Evolutionary conservation across 257 asterid species (phyloP).

Genomic region (Salvia miltiorrhiza): DNA sequence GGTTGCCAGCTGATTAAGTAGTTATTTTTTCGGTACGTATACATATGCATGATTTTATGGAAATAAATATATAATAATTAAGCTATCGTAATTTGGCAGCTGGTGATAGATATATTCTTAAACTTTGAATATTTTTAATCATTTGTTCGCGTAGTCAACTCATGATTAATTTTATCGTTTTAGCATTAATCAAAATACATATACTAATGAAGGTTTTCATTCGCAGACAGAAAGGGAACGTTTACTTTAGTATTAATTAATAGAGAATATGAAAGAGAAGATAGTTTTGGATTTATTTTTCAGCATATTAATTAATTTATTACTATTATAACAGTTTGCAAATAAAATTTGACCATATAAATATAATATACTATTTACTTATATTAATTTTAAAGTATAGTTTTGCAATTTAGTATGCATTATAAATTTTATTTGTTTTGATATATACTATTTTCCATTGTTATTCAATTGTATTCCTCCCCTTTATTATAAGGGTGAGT

Average conservation of each 20-base stretch:
- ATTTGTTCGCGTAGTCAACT: neutral
- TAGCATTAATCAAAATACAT: neutral
- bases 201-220: neutral
- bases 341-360: no score
- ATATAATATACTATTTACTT: no score
- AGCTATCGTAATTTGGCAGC: slow-evolving; percentile 15
- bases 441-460: no score
- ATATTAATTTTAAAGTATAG: no score
- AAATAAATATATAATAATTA: neutral
- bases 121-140: neutral
- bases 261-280: neutral
- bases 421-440: no score
- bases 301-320: neutral
- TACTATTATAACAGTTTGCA: no score
- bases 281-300: neutral
- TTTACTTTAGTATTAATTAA: neutral
- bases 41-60: neutral
- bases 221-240: neutral
- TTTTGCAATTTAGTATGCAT: no score
- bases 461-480: no score
- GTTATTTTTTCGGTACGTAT: neutral
- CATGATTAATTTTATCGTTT: neutral
- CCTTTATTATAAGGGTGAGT: no score
- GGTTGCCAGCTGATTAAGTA: no score
- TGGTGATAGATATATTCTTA: slow-evolving; percentile 5